These are phyloP conservation scores for Irpex sp. DNA, from an alignment of 1,284 basidiomycete species.

Conservation along the genomic window DNA sequence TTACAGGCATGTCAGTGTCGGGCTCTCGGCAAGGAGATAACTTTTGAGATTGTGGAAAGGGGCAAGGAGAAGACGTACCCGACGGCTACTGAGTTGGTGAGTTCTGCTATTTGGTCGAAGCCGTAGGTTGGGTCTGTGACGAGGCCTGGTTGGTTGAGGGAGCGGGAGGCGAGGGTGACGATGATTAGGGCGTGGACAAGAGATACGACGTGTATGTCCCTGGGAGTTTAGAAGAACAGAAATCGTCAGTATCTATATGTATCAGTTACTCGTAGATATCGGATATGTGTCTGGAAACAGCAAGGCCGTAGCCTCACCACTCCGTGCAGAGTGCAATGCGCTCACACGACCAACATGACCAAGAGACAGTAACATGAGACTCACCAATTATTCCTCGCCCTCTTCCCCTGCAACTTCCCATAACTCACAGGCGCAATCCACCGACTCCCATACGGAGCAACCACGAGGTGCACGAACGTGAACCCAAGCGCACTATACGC, in stretches of 20 bases:
- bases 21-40: not conserved
- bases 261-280: not conserved
- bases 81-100: conserved; percentile 44
- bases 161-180: conserved; percentile 42
- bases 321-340: too few relatives aligned
- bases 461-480: conserved; percentile 44
- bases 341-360: not conserved
- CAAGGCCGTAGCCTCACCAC: too few relatives aligned
- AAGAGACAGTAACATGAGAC: conserved; percentile 4
- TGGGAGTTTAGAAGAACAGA: conserved; percentile 10
- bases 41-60: not conserved
- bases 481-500: conserved; percentile 62
- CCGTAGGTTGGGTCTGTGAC: conserved; percentile 47
- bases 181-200: conserved; percentile 48
- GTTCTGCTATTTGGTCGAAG: conserved; percentile 46
- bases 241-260: not conserved
- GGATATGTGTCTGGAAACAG: too few relatives aligned
- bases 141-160: conserved; percentile 34
- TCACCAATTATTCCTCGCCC: conserved; percentile 52
- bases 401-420: conserved; percentile 32
- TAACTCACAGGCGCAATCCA: conserved; percentile 35
- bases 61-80: conserved; percentile 35
- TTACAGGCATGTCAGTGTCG: not conserved
- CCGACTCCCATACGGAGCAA: conserved; percentile 43
- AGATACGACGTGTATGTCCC: conserved; percentile 48